A percentile compares a stretch with the other conserved stretches of the same genome.
Evolutionary conservation across 108 stramenopile species (phyloP).

Genomic region (Skeletonema menzelii): DNA sequence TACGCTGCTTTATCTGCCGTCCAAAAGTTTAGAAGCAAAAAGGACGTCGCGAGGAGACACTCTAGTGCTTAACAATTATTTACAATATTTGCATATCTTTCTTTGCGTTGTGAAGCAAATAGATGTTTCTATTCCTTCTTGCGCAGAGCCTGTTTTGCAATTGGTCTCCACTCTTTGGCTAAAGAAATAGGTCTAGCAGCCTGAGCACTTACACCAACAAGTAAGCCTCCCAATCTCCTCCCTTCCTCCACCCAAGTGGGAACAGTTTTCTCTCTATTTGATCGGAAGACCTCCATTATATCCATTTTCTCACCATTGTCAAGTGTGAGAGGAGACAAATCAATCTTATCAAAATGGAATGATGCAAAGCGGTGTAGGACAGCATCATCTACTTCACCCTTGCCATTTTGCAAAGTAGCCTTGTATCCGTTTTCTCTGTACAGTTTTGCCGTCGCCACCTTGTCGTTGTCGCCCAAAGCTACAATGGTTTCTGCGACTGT

Average conservation of each 20-base stretch:
- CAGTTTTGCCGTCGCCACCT: slow-evolving; percentile 23
- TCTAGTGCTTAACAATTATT: background rate
- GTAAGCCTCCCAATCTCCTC: slow-evolving; percentile 35
- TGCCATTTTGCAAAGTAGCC: slow-evolving; percentile 14
- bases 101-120: background rate
- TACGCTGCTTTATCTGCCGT: slow-evolving; percentile 20
- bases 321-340: slow-evolving; percentile 42
- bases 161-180: slow-evolving; percentile 44
- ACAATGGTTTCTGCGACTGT: slow-evolving; percentile 37
- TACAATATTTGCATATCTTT: background rate
- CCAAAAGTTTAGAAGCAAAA: background rate
- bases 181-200: slow-evolving; percentile 50
- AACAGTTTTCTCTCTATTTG: slow-evolving; percentile 16
- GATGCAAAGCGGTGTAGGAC: slow-evolving; percentile 43
- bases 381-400: slow-evolving; percentile 13
- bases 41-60: background rate
- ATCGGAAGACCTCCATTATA: slow-evolving; percentile 30
- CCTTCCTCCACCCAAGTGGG: slow-evolving; percentile 39
- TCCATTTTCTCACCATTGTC: slow-evolving; percentile 39
- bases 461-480: slow-evolving; percentile 36
- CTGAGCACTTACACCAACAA: slow-evolving; percentile 38
- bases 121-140: slow-evolving; percentile 7
- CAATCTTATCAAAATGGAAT: slow-evolving; percentile 44
- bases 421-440: slow-evolving; percentile 48
- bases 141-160: slow-evolving; percentile 28